phyloP scores from a whole-genome alignment of 805 yeast genomes.

The Candida montana region DNA sequence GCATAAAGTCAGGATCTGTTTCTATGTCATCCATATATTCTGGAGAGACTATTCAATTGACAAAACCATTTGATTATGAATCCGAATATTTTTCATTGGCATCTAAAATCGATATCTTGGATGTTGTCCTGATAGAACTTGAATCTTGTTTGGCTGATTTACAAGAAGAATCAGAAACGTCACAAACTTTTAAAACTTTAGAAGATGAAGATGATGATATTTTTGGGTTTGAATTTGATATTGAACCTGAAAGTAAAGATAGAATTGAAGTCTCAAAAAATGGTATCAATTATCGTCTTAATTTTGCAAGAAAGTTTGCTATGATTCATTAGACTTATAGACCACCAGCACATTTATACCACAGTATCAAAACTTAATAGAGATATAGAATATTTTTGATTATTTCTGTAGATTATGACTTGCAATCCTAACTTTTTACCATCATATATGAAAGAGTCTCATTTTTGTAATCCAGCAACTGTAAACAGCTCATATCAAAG shows the following conservation, averaged over 20 bases:
- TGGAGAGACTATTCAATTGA: neutral
- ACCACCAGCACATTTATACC: too few relatives aligned
- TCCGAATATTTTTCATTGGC: constrained; percentile 3
- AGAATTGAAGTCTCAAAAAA: neutral
- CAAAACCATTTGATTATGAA: constrained; percentile 2
- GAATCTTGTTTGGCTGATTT: constrained; percentile 2
- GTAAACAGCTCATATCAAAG: too few relatives aligned
- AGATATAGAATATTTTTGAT: too few relatives aligned
- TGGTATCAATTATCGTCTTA: constrained; percentile 3
- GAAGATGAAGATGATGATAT: constrained; percentile 3
- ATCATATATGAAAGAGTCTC: too few relatives aligned
- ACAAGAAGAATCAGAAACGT: neutral
- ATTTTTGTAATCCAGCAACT: too few relatives aligned
- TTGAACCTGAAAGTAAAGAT: neutral
- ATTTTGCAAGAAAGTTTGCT: neutral
- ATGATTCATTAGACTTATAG: neutral
- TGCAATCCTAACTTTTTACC: too few relatives aligned
- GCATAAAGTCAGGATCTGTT: neutral
- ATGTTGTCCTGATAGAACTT: neutral
- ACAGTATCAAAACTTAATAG: too few relatives aligned
- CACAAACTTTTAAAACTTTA: too few relatives aligned
- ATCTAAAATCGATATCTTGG: constrained; percentile 1
- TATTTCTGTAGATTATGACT: too few relatives aligned
- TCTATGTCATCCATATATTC: too few relatives aligned
- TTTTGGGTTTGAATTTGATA: constrained; percentile 6